Conservation (phyloP, 768 basidiomycete species). For the Pulveroboletus sp. region DNA sequence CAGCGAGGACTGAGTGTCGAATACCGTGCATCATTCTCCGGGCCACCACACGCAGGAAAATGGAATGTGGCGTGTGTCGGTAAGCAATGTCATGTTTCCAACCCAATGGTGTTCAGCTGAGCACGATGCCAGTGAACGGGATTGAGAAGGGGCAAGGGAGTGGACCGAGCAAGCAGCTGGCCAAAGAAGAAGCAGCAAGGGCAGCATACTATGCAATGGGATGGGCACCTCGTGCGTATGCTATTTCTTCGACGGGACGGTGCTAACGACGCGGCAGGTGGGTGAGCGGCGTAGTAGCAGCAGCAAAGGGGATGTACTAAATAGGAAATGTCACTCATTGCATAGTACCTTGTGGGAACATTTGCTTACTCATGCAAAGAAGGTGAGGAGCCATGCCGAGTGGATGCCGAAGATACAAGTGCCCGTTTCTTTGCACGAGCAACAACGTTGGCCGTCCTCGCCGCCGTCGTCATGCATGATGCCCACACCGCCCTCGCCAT, state of each 20-base stretch:
- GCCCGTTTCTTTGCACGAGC: conserved; percentile 15
- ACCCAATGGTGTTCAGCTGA: conserved; percentile 1
- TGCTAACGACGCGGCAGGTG: conserved; percentile 13
- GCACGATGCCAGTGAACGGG: conserved; percentile 63
- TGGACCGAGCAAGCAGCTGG: conserved; percentile 70
- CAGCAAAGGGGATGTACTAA: conserved; percentile 15
- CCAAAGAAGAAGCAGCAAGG: conserved; percentile 75
- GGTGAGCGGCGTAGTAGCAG: conserved; percentile 16
- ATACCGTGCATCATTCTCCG: conserved; percentile 58
- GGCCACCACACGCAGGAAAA: conserved; percentile 64
- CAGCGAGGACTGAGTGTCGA: conserved; percentile 63
- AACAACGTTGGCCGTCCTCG: background rate
- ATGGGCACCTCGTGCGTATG: conserved; percentile 51
- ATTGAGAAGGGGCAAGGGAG: conserved; percentile 62
- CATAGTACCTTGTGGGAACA: conserved; percentile 17
- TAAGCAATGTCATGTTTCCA: conserved; percentile 35
- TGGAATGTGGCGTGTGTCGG: conserved; percentile 71
- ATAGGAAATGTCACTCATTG: conserved; percentile 16
- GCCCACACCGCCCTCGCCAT: conserved; percentile 42
- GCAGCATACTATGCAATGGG: conserved; percentile 74
- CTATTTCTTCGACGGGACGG: background rate
- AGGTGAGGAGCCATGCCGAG: conserved; percentile 14
- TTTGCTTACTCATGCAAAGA: conserved; percentile 22
- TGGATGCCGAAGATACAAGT: conserved; percentile 27
- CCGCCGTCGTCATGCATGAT: conserved; percentile 25